Evolutionary conservation across 2,329 filamentous ascomycete genomes (phyloP).

Genomic region (Clonostachys solani): DNA sequence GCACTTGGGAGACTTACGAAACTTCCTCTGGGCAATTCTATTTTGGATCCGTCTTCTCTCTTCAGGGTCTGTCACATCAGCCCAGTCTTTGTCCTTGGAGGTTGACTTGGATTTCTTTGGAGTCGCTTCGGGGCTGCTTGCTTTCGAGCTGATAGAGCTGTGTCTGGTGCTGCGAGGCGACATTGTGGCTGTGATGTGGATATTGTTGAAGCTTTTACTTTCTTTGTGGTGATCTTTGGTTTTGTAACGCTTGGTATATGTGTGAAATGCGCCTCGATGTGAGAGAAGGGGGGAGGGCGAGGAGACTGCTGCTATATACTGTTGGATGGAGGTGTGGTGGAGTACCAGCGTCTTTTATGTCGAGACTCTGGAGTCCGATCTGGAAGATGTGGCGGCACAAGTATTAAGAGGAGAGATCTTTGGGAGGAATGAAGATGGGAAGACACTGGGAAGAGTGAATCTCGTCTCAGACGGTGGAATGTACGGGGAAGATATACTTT

Average conservation of each 20-base stretch:
- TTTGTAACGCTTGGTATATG: neutral
- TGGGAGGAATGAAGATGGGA: too few species aligned
- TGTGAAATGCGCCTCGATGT: too few species aligned
- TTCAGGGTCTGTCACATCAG: conserved; percentile 63
- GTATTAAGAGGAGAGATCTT: too few species aligned
- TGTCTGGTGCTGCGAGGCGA: neutral
- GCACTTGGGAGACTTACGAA: conserved; percentile 46
- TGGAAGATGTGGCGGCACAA: too few species aligned
- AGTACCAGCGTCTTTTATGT: too few species aligned
- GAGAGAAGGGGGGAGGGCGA: too few species aligned
- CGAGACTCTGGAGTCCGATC: too few species aligned
- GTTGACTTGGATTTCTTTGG: conserved; percentile 32
- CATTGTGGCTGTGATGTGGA: neutral
- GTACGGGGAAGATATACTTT: too few species aligned
- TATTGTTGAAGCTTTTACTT: neutral
- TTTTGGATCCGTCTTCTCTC: conserved; percentile 74
- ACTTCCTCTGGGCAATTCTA: conserved; percentile 71
- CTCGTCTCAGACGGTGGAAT: too few species aligned
- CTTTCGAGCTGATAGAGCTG: neutral
- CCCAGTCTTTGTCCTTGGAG: conserved; percentile 59
- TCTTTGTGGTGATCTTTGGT: neutral
- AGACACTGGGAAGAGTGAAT: too few species aligned
- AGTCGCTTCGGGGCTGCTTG: conserved; percentile 1
- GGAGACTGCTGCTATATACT: too few species aligned
- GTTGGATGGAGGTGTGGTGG: too few species aligned